Evolutionary conservation across 1,139 yeast genomes (phyloP), one percentile per base, ranked within the genome.

Genomic region (Geotrichum klebahnii): DNA sequence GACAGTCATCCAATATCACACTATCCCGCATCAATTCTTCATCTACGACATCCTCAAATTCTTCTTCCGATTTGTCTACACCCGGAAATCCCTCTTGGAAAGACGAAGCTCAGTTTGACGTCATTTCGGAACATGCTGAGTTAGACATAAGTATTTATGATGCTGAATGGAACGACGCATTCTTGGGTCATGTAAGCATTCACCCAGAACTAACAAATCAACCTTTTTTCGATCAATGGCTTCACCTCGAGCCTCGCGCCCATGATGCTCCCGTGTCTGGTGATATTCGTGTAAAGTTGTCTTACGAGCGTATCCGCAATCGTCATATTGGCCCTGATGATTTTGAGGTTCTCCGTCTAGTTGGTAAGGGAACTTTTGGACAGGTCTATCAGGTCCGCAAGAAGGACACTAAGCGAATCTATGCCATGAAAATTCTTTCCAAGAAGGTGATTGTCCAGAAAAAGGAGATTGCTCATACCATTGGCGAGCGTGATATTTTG

Each of bases 281-380:
- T 41, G 82, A 83, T 49, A 80, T 92, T 53, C 79, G 80, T 59
- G 80, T 90, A 50, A 77, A 79, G 57, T 79, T 90, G 77, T 82
- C 81, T 55, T 90, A 84, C 66, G 80, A 84, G 47, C 75, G 80
- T 35, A 82, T 85, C 36, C 72, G 78, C 51, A 82, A 83, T 66
- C 80, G 81, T 59, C 87, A 84, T 59, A 88, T 84, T 63, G 96
- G 96, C 1, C 97, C 97, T 4, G 84, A 84, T 53, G 97, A 92
- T 70, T 92, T 92, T 67, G 96, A 90, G 64, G 86, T 90, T 17
- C 78, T 92, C 60, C 77, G 96, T 62, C 74, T 92, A 50, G 75
- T 92, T 55, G 98, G 98, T 55, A 89, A 88, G 65, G 98, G 98
- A 47, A 92, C 97, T 0, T 92, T 92, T 74, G 98, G 98, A 29